Evolutionary conservation across 1,284 basidiomycete species (phyloP).

Genomic region (Leccinum solheimii): DNA sequence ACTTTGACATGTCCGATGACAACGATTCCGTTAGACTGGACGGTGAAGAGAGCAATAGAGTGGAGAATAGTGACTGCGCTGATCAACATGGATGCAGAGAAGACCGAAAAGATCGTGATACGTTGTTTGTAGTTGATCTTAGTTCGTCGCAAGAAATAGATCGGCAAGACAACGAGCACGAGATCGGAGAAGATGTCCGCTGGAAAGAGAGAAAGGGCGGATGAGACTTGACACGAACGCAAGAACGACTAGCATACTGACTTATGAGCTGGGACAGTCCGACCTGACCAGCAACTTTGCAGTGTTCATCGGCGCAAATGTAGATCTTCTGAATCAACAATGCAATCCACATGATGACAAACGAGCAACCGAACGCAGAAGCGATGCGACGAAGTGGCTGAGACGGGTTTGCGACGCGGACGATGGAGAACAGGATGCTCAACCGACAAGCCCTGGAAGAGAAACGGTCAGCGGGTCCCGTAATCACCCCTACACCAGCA

Average conservation of each 20-base stretch:
- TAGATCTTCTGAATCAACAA: conserved; percentile 19
- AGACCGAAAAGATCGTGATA: conserved; percentile 21
- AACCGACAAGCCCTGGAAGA: conserved; percentile 23
- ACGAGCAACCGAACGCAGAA: conserved; percentile 15
- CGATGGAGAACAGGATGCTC: conserved; percentile 28
- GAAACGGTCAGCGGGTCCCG: background rate
- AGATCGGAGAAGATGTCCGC: conserved; percentile 32
- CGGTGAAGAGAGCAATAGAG: conserved; percentile 10
- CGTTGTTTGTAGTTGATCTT: conserved; percentile 16
- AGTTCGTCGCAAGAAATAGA: conserved; percentile 15
- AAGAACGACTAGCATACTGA: conserved; percentile 7
- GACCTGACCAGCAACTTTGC: conserved; percentile 4
- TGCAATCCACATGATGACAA: conserved; percentile 27
- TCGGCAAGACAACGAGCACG: conserved; percentile 18
- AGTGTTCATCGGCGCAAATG: conserved; percentile 10
- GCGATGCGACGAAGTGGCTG: conserved; percentile 8
- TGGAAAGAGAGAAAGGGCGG: background rate
- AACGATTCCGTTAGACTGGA: conserved; percentile 5
- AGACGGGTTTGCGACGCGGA: conserved; percentile 20
- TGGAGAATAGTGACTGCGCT: conserved; percentile 21
- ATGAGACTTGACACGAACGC: background rate
- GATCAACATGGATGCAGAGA: conserved; percentile 23
- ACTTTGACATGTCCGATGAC: conserved; percentile 26
- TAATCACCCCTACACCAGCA: background rate
- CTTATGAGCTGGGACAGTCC: conserved; percentile 24